phyloP scores from a whole-genome alignment of 805 yeast genomes.

The Metschnikowia chrysomelidarum region DNA sequence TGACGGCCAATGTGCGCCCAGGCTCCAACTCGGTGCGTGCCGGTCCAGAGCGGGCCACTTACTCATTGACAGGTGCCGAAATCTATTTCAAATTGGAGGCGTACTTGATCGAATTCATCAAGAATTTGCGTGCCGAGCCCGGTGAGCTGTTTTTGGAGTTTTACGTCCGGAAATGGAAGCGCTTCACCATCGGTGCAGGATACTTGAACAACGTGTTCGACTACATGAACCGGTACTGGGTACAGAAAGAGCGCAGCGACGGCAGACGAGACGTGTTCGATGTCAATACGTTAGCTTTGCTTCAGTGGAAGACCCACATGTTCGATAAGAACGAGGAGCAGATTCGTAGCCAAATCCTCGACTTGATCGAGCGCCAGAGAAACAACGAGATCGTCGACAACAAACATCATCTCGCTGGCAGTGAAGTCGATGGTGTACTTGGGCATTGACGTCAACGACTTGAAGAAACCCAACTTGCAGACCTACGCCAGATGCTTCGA shows the following conservation, averaged over 20 bases:
- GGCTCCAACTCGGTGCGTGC: slow-evolving; percentile 8
- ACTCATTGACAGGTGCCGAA: slow-evolving; percentile 81
- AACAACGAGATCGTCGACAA: slow-evolving; percentile 72
- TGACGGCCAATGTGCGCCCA: slow-evolving; percentile 8
- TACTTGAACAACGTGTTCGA: slow-evolving; percentile 91
- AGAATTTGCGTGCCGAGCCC: slow-evolving; percentile 46
- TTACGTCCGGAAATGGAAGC: slow-evolving; percentile 70
- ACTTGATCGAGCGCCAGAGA: slow-evolving; percentile 74
- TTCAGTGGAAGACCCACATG: slow-evolving; percentile 85
- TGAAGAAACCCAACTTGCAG: slow-evolving; percentile 77
- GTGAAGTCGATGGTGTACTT: slow-evolving; percentile 83
- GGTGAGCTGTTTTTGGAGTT: slow-evolving; percentile 22
- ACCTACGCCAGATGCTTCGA: slow-evolving; percentile 84
- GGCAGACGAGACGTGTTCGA: slow-evolving; percentile 89
- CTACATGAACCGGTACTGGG: slow-evolving; percentile 97
- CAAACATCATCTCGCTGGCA: slow-evolving; percentile 62
- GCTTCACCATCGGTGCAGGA: slow-evolving; percentile 88
- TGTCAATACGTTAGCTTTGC: slow-evolving; percentile 81
- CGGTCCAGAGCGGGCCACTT: slow-evolving; percentile 27
- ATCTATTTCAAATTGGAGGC: slow-evolving; percentile 69
- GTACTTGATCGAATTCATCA: slow-evolving; percentile 63
- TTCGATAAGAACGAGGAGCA: slow-evolving; percentile 61
- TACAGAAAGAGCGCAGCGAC: slow-evolving; percentile 90
- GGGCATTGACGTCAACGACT: slow-evolving; percentile 88
- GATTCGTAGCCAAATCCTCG: slow-evolving; percentile 70